These are phyloP conservation scores for Phoenix dactylifera DNA, from an alignment of 176 grass and related monocot species.

Conservation along the genomic window DNA sequence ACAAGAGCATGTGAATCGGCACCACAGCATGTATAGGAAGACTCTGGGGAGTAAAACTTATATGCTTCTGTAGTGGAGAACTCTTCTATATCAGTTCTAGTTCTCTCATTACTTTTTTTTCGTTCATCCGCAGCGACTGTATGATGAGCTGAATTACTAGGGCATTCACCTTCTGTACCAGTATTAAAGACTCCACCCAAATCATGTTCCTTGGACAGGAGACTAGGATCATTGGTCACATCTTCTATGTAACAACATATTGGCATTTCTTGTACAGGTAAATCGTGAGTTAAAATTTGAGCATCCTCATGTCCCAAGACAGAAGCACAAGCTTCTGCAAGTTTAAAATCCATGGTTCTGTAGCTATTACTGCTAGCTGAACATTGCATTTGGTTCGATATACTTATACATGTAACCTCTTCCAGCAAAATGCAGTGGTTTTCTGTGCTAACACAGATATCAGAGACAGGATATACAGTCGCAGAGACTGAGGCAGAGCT, in stretches of 20 bases:
- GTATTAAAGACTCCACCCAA: too few species aligned
- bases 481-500: background rate
- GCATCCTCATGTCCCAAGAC: conserved; percentile 5
- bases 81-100: background rate
- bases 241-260: conserved; percentile 5
- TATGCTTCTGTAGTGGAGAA: background rate
- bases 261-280: conserved; percentile 5
- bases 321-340: background rate
- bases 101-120: background rate
- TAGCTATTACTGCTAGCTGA: background rate
- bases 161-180: too few species aligned
- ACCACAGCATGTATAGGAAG: background rate
- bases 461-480: background rate
- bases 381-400: background rate
- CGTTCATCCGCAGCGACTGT: background rate
- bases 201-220: too few species aligned
- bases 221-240: background rate
- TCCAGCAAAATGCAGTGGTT: background rate
- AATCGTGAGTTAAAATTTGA: conserved; percentile 1
- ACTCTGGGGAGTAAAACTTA: background rate
- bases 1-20: background rate
- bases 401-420: background rate
- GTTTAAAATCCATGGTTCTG: background rate
- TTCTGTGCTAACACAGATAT: background rate
- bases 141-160: too few species aligned